Evolutionary conservation across 2,329 filamentous ascomycete genomes (phyloP).

Genomic region (Ceratocystis cubensis): DNA sequence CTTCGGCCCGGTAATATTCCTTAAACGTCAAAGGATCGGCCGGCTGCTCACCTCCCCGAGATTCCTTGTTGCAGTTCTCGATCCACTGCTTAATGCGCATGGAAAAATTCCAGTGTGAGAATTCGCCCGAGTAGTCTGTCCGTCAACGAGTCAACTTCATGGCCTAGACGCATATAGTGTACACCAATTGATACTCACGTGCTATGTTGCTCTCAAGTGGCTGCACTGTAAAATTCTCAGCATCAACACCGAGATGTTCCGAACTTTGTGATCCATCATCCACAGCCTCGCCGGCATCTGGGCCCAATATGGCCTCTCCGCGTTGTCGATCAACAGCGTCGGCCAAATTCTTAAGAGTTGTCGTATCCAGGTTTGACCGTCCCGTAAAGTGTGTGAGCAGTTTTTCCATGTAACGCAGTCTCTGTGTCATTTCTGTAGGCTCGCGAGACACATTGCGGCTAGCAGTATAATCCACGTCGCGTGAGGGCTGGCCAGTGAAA

Average conservation of each 20-base stretch:
- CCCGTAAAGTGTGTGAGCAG: conserved; percentile 37
- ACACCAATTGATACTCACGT: conserved; percentile 27
- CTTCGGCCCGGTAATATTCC: conserved; percentile 36
- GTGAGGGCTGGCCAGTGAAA: conserved; percentile 30
- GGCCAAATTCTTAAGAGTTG: conserved; percentile 32
- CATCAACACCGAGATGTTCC: conserved; percentile 26
- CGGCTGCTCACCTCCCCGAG: conserved; percentile 14
- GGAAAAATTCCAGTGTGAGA: conserved; percentile 42
- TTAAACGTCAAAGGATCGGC: conserved; percentile 26
- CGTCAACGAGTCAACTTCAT: neutral
- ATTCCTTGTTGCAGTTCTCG: conserved; percentile 28
- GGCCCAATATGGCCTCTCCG: conserved; percentile 10
- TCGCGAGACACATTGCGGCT: conserved; percentile 17
- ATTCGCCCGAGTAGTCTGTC: conserved; percentile 39
- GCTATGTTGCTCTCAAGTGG: conserved; percentile 33
- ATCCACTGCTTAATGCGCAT: conserved; percentile 40
- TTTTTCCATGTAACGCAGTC: conserved; percentile 32
- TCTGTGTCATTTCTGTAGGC: conserved; percentile 22
- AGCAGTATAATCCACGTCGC: conserved; percentile 9
- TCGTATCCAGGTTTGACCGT: conserved; percentile 32
- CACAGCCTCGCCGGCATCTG: neutral
- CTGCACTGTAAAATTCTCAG: conserved; percentile 33
- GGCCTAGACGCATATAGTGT: neutral
- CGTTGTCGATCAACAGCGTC: conserved; percentile 32
- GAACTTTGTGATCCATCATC: conserved; percentile 21